A percentile compares a stretch with the other conserved stretches of the same genome.
Conservation (phyloP, 2,329 filamentous ascomycete genomes). For the Sporothrix brunneoviolacea region DNA sequence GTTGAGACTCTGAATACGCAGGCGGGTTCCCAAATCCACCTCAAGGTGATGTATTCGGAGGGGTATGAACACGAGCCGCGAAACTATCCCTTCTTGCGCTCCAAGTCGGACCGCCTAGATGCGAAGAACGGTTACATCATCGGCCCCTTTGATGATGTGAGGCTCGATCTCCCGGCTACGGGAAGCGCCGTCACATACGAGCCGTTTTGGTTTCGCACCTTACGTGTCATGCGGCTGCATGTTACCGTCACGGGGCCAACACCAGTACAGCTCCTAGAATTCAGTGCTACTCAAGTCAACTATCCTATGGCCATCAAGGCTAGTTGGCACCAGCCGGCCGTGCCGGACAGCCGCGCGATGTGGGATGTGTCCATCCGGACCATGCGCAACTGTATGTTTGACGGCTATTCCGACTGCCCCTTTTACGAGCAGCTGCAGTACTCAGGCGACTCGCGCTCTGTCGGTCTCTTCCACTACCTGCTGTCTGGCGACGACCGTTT, state of each 20-base stretch:
- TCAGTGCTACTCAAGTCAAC: slow-evolving; percentile 28
- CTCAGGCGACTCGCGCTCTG: slow-evolving; percentile 21
- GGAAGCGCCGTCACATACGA: slow-evolving; percentile 23
- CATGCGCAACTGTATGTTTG: slow-evolving; percentile 30
- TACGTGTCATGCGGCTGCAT: slow-evolving; percentile 28
- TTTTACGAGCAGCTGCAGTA: slow-evolving; percentile 31
- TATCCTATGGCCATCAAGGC: slow-evolving; percentile 30
- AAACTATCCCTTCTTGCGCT: slow-evolving; percentile 33
- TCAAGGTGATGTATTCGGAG: slow-evolving; percentile 25
- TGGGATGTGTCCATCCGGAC: slow-evolving; percentile 27
- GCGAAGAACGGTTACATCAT: slow-evolving; percentile 20
- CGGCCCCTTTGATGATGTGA: slow-evolving; percentile 31
- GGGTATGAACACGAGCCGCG: slow-evolving; percentile 29
- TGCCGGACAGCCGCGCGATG: slow-evolving; percentile 14
- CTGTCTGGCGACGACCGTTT: slow-evolving; percentile 27
- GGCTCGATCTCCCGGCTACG: slow-evolving; percentile 21
- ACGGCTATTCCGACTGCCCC: slow-evolving; percentile 29
- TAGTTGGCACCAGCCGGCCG: slow-evolving; percentile 16
- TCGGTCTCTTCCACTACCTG: slow-evolving; percentile 26
- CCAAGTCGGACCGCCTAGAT: slow-evolving; percentile 32
- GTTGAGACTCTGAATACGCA: neutral
- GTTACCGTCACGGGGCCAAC: slow-evolving; percentile 20
- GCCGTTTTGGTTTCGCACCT: slow-evolving; percentile 36
- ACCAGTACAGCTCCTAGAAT: slow-evolving; percentile 21
- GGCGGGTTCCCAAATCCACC: slow-evolving; percentile 16